Evolutionary conservation across 2,329 filamentous ascomycete genomes (phyloP).

Genomic region (Cladosporium oxysporum): DNA sequence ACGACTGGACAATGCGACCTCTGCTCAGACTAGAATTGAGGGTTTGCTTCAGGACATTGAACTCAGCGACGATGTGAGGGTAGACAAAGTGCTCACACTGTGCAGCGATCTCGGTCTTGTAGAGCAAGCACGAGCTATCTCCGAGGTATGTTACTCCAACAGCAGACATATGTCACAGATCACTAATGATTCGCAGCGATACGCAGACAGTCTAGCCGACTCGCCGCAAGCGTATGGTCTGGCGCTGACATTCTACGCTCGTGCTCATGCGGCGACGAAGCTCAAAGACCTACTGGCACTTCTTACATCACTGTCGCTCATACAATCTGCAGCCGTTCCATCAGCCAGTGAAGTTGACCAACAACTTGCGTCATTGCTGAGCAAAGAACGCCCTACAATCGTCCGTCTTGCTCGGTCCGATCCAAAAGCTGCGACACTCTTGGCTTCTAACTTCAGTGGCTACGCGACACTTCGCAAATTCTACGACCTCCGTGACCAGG

Average conservation of each 20-base stretch:
- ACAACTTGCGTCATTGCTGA: constrained; percentile 68
- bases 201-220: constrained; percentile 73
- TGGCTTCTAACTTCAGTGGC: constrained; percentile 84
- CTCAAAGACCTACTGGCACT: constrained; percentile 84
- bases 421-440: constrained; percentile 75
- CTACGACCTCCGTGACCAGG: constrained; percentile 82
- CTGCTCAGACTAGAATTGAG: constrained; percentile 72
- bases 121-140: constrained; percentile 75
- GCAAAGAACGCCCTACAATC: constrained; percentile 70
- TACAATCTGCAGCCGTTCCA: constrained; percentile 82
- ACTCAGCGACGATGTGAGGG: constrained; percentile 67
- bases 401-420: constrained; percentile 73
- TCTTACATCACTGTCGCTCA: constrained; percentile 81
- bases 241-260: constrained; percentile 85
- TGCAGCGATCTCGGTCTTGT: constrained; percentile 77
- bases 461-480: constrained; percentile 90
- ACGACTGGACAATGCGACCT: constrained; percentile 71
- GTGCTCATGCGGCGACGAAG: constrained; percentile 75
- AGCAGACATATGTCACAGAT: background rate
- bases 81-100: constrained; percentile 79
- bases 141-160: constrained; percentile 64
- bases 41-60: constrained; percentile 73
- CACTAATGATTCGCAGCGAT: constrained; percentile 58
- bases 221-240: constrained; percentile 69
- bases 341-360: constrained; percentile 70